Conservation (phyloP, 2,329 filamentous ascomycete species). For the Fusarium sp. region DNA sequence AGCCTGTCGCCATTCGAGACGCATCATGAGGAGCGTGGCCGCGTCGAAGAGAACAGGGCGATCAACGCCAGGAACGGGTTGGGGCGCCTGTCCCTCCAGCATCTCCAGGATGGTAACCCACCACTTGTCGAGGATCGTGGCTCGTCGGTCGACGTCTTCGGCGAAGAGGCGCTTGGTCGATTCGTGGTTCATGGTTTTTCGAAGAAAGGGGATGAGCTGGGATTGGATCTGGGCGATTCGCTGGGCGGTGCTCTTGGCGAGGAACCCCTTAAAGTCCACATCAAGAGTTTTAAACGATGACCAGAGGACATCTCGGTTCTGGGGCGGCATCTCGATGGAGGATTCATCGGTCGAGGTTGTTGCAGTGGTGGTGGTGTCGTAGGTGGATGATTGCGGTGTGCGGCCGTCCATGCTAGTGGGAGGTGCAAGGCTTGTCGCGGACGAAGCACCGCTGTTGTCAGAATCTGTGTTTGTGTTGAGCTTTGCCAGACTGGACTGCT, state of each 20-base stretch:
- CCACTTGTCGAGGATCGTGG: slow-evolving; percentile 88
- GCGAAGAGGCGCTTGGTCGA: slow-evolving; percentile 74
- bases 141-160: slow-evolving; percentile 85
- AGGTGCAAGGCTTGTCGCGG: slow-evolving; percentile 58
- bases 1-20: slow-evolving; percentile 85
- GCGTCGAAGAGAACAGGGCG: slow-evolving; percentile 84
- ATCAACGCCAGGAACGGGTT: slow-evolving; percentile 86
- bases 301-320: slow-evolving; percentile 65
- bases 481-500: slow-evolving; percentile 56
- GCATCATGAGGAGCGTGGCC: slow-evolving; percentile 84
- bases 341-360: slow-evolving; percentile 57
- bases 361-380: slow-evolving; percentile 54
- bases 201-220: slow-evolving; percentile 81
- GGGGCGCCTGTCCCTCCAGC: slow-evolving; percentile 74
- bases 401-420: slow-evolving; percentile 52
- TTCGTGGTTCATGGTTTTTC: slow-evolving; percentile 74
- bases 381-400: slow-evolving; percentile 54
- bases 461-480: slow-evolving; percentile 52
- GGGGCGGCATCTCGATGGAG: slow-evolving; percentile 57
- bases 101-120: slow-evolving; percentile 87
- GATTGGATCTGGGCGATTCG: slow-evolving; percentile 82
- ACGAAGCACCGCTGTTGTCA: slow-evolving; percentile 61
- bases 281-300: slow-evolving; percentile 67
- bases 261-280: slow-evolving; percentile 67
- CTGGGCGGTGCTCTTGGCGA: slow-evolving; percentile 76